phyloP scores from a whole-genome alignment of 768 basidiomycete genomes.

The Grammothele lineata region DNA sequence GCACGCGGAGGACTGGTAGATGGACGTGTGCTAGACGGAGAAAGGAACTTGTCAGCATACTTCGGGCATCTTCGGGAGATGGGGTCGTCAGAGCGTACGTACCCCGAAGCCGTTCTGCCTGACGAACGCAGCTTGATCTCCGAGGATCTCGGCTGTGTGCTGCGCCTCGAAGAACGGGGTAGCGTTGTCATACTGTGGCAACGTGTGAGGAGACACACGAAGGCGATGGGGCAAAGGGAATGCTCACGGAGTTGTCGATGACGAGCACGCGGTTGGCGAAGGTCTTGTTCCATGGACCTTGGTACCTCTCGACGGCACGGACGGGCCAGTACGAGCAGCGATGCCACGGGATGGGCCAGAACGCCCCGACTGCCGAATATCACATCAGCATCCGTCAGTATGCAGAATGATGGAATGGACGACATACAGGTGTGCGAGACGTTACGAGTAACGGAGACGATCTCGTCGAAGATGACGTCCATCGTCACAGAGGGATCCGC shows the following conservation, averaged over 20 bases:
- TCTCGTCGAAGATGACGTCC: slow-evolving; percentile 8
- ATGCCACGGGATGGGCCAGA: slow-evolving; percentile 9
- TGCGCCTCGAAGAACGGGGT: slow-evolving; percentile 8
- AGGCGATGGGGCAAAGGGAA: neutral
- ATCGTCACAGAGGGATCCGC: slow-evolving; percentile 5
- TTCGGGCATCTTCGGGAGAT: neutral
- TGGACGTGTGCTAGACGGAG: slow-evolving; percentile 7
- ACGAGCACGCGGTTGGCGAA: slow-evolving; percentile 17
- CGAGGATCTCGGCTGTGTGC: slow-evolving; percentile 5
- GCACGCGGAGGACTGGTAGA: slow-evolving; percentile 5
- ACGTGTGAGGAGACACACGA: neutral
- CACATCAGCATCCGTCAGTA: too few relatives aligned
- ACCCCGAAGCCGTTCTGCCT: slow-evolving; percentile 12
- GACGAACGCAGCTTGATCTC: slow-evolving; percentile 10
- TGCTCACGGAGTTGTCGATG: slow-evolving; percentile 15
- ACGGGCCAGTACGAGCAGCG: slow-evolving; percentile 13
- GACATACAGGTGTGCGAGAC: slow-evolving; percentile 9
- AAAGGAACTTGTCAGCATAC: neutral
- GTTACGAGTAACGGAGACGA: slow-evolving; percentile 4
- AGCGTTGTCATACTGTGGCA: slow-evolving; percentile 11
- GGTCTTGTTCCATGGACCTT: slow-evolving; percentile 19
- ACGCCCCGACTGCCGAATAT: slow-evolving; percentile 2
- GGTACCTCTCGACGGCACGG: slow-evolving; percentile 19
- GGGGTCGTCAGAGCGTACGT: neutral
- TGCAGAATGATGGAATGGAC: too few relatives aligned